Conservation (phyloP, 148 eudicot species). For the Fallopia convolvulus region DNA sequence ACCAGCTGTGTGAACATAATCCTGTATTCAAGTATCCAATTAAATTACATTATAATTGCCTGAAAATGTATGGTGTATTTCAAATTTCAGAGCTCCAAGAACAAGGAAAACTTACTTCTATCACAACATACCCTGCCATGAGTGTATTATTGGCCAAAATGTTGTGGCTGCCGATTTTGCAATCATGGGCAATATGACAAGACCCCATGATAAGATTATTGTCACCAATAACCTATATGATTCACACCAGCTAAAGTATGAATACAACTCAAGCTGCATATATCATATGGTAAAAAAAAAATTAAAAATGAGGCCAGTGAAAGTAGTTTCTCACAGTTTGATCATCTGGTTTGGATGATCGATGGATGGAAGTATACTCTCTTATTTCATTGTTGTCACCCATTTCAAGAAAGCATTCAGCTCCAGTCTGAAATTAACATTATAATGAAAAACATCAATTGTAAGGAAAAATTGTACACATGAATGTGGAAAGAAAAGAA, state of each 20-base stretch:
- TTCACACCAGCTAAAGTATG: slow-evolving; percentile 3
- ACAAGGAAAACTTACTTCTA: slow-evolving; percentile 46
- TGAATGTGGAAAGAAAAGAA: neutral
- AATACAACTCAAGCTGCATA: neutral
- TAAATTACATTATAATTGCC: neutral
- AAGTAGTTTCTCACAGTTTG: slow-evolving; percentile 49
- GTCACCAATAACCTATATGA: slow-evolving; percentile 66
- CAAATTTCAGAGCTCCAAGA: neutral
- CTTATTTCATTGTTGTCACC: slow-evolving; percentile 94
- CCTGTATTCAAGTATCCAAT: slow-evolving; percentile 32
- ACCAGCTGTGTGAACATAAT: slow-evolving; percentile 81
- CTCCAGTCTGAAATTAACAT: slow-evolving; percentile 50
- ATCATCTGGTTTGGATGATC: slow-evolving; percentile 71
- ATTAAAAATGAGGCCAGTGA: neutral
- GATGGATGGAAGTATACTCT: slow-evolving; percentile 79
- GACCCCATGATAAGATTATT: slow-evolving; percentile 91
- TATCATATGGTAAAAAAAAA: neutral
- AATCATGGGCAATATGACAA: slow-evolving; percentile 95
- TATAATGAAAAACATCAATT: neutral
- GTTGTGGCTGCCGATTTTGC: slow-evolving; percentile 81
- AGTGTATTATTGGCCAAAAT: slow-evolving; percentile 84
- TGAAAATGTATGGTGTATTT: neutral
- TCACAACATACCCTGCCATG: slow-evolving; percentile 81
- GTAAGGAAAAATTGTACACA: too few species aligned
- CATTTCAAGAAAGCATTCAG: slow-evolving; percentile 74